Base-by-base conservation (phyloP, 1,139 yeast genomes). In the Yamadazyma diddensiae region DNA sequence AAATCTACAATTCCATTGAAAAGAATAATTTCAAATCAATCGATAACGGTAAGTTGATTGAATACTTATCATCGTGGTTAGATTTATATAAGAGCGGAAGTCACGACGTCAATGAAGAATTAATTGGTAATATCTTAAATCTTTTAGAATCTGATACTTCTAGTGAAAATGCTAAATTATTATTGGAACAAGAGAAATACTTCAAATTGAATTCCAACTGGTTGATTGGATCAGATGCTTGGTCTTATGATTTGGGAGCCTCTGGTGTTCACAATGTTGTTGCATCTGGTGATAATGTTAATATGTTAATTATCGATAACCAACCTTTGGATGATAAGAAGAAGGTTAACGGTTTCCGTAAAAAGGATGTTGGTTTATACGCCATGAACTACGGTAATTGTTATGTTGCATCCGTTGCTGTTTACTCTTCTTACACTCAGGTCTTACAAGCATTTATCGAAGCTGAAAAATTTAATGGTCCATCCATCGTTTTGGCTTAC, bases 391-490 rank as follows among this genome's bases (percentile, higher is more conserved):
- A 83, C 50, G 94, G 95, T 40, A 78, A 81, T 39, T 82, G 85
- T 33, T 90, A 88, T 52, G 97, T 90, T 44, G 96, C 97, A 5
- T 87, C 96, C 13, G 92, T 88, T 33, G 97, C 97, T 15, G 82
- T 90, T 24, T 90, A 92, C 58, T 77, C 95, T 2, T 87, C 96
- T 1, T 90, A 90, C 62, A 87, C 97, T 4, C 97, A 92, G 62
- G 82, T 90, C 3, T 70, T 92, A 42, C 88, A 92, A 46, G 92
- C 97, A 1, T 65, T 92, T 30, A 70, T 84, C 39, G 97, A 92
- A 61, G 97, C 97, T 16, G 82, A 86, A 46, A 74, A 77, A 46
- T 90, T 80, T 55, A 69, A 82, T 35, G 97, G 97, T 38, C 97
- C 97, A 5, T 84, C 97, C 1, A 71, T 90, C 35, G 85, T 90